Evolutionary conservation across 169 alveolate species (phyloP), one percentile per base, ranked within the genome.

Genomic region (Nephromyces sp.): DNA sequence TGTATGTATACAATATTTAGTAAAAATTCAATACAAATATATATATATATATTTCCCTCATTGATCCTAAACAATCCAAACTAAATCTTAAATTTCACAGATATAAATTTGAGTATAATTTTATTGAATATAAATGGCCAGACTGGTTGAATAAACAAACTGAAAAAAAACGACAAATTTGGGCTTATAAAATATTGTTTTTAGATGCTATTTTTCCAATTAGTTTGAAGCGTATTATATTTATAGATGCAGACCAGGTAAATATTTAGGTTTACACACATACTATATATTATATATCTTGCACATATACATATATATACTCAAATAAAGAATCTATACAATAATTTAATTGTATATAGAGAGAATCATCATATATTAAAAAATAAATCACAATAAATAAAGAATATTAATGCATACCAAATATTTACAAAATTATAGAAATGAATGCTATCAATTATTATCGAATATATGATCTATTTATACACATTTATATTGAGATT

Each of bases 101-200:
- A 68, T 63, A 81, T 57, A 51, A 69, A 61, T 78, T 77, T 75
- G 82, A 69, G 29, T 73, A 52, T 29, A 74, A 67, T 71, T 76
- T 78, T 28, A 81, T 84, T 34, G 57, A 75, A 30, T 86, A 81
- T 78, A 81, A 84, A 43, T 84, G 92, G 90, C 92, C 90, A 5
- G 61, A 77, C 0, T 86, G 92, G 90, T 74, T 84, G 34, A 71
- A 74, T 61, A 69, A 77, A 6, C 86, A 86, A 63, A 5, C 66
- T 30, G 87, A 79, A 33, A 86, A 86, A 68, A 86, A 81, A 68
- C 78, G 92, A 31, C 74, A 74, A 34, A 86, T 86, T n/a, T 86
- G 92, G 89, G 89, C 86, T 24, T 83, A 86, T 78, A 86, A 86
- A 69, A 86, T 86, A 43, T 76, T 86, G 6, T 86, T 86, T 73